phyloP scores from a whole-genome alignment of 306 rosid species.

The Begonia masoniana region DNA sequence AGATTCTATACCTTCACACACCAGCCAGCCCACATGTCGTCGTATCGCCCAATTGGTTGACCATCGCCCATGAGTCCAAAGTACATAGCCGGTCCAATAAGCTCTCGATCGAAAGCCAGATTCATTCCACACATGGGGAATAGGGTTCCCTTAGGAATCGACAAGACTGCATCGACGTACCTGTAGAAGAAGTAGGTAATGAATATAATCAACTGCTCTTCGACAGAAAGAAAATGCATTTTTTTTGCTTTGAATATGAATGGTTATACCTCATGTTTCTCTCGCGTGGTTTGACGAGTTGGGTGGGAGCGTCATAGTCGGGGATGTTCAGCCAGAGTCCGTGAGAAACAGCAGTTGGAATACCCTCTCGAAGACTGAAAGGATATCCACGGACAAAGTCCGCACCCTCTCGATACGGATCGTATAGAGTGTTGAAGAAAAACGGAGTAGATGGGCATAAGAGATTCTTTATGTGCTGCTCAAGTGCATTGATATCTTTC shows the following conservation, averaged over 20 bases:
- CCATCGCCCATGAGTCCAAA: slow-evolving; percentile 16
- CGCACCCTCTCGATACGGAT: slow-evolving; percentile 31
- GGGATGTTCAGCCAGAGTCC: slow-evolving; percentile 42
- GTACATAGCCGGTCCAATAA: slow-evolving; percentile 27
- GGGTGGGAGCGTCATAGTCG: slow-evolving; percentile 41
- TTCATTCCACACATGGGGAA: slow-evolving; percentile 18
- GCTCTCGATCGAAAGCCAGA: slow-evolving; percentile 21
- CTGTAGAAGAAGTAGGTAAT: not conserved
- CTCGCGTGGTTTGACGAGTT: slow-evolving; percentile 30
- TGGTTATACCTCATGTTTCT: slow-evolving; percentile 19
- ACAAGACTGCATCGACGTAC: slow-evolving; percentile 21
- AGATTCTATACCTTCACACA: slow-evolving; percentile 15
- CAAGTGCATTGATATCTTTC: slow-evolving; percentile 22
- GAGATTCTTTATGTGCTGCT: slow-evolving; percentile 21
- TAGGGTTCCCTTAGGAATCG: slow-evolving; percentile 24
- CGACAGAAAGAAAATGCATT: too few species aligned
- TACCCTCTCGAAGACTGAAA: slow-evolving; percentile 45
- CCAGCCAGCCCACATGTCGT: slow-evolving; percentile 25
- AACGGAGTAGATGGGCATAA: slow-evolving; percentile 22
- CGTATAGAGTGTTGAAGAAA: slow-evolving; percentile 25
- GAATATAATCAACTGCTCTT: too few species aligned
- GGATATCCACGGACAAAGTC: slow-evolving; percentile 55
- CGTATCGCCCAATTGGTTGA: slow-evolving; percentile 5
- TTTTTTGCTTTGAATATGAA: too few species aligned
- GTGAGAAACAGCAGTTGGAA: slow-evolving; percentile 27